Base-by-base conservation (phyloP, 345 rosid genomes). In the Eucalyptus viminalis region DNA sequence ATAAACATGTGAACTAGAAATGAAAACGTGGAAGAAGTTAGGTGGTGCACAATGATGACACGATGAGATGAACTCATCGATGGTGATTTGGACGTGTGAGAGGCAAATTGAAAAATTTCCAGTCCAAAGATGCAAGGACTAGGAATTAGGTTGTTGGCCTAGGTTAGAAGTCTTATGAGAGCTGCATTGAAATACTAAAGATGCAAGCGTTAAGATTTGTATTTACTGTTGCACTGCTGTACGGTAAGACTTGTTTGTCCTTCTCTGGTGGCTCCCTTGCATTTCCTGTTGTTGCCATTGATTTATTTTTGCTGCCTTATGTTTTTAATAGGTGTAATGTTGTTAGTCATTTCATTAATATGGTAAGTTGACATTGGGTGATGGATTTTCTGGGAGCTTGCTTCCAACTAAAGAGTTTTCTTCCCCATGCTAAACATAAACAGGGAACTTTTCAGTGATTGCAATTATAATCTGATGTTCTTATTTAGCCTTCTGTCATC, bases 401-500 rank as follows among this genome's bases (percentile, higher is more conserved):
- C 27, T 37, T 72, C 83, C 83, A 37, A 37, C 45, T 72, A 72
- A 76, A 76, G 47, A 76, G 47, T 76, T 25, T 76, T 76, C 85
- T 76, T 76, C 47, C 45, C 43, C 85, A 21, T 37, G 85, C 40
- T 72, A 72, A 72, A 72, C 45, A 37, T 40, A 72, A 37, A 40
- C 14, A 37, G 45, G 81, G 44, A 72, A 37, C 81, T 37, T 72
- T 27, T 88, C 24, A 31, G 9, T 54, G 19, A 15, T 81, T 65
- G 40, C 44, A 16, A 45, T 60, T 47, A 53, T 86, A 29, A 49
- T 24, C 19, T 83, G 67, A 24, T 50, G 90, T 65, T 58, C 90
- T 88, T 90, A 90, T 92, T 88, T 49, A 49, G 58, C 89, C 49
- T 90, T 86, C 88, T 22, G 81, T 92, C 89, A 53, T 89, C 90